These are phyloP conservation scores for Kuraishia piskuri DNA, from an alignment of 805 yeast genomes.

Conservation along the genomic window DNA sequence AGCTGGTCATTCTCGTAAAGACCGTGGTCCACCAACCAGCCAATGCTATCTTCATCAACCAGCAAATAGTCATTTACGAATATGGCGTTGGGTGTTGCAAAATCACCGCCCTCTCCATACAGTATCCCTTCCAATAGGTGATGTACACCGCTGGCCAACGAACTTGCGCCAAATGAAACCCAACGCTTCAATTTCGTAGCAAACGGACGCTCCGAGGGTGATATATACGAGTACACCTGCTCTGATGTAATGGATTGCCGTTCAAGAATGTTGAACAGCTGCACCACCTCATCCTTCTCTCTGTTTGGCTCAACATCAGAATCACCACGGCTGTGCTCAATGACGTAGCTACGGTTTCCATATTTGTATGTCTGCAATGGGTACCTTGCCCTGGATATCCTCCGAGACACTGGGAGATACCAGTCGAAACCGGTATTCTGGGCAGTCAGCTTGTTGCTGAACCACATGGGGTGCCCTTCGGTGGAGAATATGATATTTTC, in stretches of 20 bases:
- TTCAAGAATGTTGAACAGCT: background rate
- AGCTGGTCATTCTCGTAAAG: constrained; percentile 2
- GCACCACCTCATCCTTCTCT: background rate
- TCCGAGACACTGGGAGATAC: background rate
- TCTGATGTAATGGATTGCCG: background rate
- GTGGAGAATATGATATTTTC: constrained; percentile 56
- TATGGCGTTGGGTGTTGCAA: background rate
- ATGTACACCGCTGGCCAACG: background rate
- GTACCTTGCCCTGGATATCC: background rate
- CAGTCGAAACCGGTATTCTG: background rate
- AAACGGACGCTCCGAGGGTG: background rate
- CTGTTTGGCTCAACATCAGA: background rate
- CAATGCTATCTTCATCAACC: background rate
- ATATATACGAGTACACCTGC: background rate
- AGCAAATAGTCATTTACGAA: background rate
- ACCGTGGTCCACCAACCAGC: constrained; percentile 12
- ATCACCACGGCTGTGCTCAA: background rate
- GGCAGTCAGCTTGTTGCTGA: constrained; percentile 22
- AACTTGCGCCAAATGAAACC: background rate
- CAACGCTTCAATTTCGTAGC: background rate
- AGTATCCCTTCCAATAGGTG: background rate
- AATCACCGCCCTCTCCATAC: background rate
- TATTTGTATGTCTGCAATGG: background rate
- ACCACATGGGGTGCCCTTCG: constrained; percentile 90
- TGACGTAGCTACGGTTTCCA: background rate